Evolutionary conservation across 306 rosid genomes (phyloP).

Genomic region (Prunus campanulata): DNA sequence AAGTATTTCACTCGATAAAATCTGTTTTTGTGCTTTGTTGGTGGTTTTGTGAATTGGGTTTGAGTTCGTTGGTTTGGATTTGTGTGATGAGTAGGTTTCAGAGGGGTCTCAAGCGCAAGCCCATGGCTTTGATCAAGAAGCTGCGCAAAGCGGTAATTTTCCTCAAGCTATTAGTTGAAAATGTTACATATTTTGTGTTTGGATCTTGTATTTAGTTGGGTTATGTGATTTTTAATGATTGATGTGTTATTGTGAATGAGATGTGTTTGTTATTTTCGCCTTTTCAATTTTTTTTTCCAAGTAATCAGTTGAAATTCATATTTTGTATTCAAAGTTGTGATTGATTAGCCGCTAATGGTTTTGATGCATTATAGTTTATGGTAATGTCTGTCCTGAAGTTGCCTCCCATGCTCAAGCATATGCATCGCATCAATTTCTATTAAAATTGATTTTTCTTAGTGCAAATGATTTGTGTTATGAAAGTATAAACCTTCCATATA

Average conservation of each 20-base stretch:
- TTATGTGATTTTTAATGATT: neutral
- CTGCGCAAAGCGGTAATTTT: conserved; percentile 81
- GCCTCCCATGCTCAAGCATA: too few relatives aligned
- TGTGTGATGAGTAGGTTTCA: conserved; percentile 50
- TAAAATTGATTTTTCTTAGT: neutral
- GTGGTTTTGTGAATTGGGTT: neutral
- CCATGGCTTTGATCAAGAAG: conserved; percentile 94
- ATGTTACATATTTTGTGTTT: neutral
- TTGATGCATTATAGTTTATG: neutral
- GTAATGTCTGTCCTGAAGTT: neutral
- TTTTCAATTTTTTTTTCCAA: neutral
- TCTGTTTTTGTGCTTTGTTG: neutral
- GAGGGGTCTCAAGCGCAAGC: conserved; percentile 89
- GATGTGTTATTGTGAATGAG: neutral
- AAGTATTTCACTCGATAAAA: too few relatives aligned
- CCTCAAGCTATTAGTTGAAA: neutral
- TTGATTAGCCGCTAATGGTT: too few relatives aligned
- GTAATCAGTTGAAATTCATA: neutral
- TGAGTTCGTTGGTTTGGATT: neutral
- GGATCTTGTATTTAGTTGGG: neutral
- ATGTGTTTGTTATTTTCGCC: neutral
- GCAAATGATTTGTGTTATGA: neutral
- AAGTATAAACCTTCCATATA: neutral
- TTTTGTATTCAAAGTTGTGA: too few relatives aligned
- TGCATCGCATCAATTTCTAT: neutral